Conservation (phyloP, 176 grass and related monocot genomes). For the Ampelocalamus luodianensis region DNA sequence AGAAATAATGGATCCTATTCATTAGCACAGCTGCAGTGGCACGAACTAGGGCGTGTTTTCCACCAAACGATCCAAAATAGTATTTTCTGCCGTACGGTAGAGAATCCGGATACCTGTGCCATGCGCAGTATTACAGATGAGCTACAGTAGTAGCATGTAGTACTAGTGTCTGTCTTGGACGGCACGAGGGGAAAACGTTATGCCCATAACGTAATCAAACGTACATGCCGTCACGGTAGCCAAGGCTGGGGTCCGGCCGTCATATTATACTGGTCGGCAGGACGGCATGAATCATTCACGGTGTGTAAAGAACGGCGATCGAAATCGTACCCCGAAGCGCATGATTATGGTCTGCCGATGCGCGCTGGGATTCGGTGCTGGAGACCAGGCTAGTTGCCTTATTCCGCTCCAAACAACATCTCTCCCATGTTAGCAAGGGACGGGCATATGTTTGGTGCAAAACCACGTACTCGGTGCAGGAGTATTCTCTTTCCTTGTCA, state of each 20-base stretch:
- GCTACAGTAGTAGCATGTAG: background rate
- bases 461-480: background rate
- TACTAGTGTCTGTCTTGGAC: slow-evolving; percentile 19
- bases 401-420: background rate
- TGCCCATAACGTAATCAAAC: slow-evolving; percentile 44
- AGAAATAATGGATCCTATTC: too few species aligned
- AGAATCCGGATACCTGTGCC: background rate
- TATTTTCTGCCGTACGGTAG: too few species aligned
- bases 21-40: too few species aligned
- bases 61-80: too few species aligned
- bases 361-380: slow-evolving; percentile 42
- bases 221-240: slow-evolving; percentile 29
- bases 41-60: too few species aligned
- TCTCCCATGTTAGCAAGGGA: background rate
- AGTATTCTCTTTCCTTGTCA: background rate
- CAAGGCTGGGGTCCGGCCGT: slow-evolving; percentile 38
- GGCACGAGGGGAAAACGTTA: slow-evolving; percentile 38
- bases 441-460: background rate
- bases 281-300: slow-evolving; percentile 34
- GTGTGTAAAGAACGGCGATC: slow-evolving; percentile 42
- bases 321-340: slow-evolving; percentile 36
- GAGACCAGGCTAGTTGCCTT: background rate
- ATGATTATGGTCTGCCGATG: slow-evolving; percentile 48
- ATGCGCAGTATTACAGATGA: background rate
- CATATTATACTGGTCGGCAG: background rate